Conservation (phyloP, 108 stramenopile genomes). For the Mediolabrus comicus region DNA sequence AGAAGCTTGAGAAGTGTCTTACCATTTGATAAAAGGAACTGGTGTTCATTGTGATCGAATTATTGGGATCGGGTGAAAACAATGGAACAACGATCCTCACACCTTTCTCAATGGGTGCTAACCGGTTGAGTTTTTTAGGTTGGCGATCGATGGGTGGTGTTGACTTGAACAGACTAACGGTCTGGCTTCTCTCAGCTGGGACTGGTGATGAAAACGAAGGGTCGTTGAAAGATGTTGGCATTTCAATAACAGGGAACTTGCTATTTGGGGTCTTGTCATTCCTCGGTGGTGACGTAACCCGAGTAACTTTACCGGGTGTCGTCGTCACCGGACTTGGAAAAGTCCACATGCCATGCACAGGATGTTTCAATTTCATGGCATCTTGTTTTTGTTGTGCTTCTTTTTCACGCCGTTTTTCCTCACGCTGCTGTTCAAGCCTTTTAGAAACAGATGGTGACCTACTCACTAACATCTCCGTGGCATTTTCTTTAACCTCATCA, state of each 20-base stretch:
- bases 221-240: background rate
- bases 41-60: slow-evolving; percentile 11
- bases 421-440: slow-evolving; percentile 2
- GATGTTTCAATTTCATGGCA: slow-evolving; percentile 25
- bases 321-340: slow-evolving; percentile 25
- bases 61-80: slow-evolving; percentile 48
- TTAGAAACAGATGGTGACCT: background rate
- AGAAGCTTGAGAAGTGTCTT: background rate
- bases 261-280: background rate
- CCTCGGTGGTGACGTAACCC: background rate
- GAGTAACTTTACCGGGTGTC: slow-evolving; percentile 3
- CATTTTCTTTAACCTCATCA: slow-evolving; percentile 53
- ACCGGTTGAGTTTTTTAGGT: background rate
- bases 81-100: slow-evolving; percentile 84
- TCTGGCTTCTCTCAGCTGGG: background rate
- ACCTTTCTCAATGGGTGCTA: slow-evolving; percentile 45
- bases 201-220: background rate
- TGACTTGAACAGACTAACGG: background rate
- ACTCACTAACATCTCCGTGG: slow-evolving; percentile 20
- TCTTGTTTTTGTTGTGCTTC: slow-evolving; percentile 14
- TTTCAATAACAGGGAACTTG: background rate
- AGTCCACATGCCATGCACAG: slow-evolving; percentile 79
- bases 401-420: slow-evolving; percentile 1
- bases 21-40: slow-evolving; percentile 66
- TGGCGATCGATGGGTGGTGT: background rate